phyloP scores from a whole-genome alignment of 768 basidiomycete species.

The Hydnomerulius pinastri region DNA sequence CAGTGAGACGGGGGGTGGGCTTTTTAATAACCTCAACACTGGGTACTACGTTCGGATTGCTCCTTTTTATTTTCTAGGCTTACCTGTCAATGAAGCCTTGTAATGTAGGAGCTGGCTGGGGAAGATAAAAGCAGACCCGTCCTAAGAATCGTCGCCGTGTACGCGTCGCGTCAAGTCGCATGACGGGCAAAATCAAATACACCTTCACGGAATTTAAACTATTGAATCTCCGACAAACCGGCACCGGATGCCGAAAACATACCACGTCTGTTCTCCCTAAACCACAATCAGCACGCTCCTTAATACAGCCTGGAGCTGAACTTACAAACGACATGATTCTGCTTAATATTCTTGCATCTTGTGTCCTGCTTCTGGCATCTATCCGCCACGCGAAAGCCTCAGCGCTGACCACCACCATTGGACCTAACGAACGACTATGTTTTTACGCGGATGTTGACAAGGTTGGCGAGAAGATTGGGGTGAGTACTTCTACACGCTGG shows the following conservation, averaged over 20 bases:
- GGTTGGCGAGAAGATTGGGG: constrained; percentile 88
- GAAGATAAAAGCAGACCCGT: not conserved
- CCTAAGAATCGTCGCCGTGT: not conserved
- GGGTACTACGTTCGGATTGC: not conserved
- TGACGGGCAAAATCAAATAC: not conserved
- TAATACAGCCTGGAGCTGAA: not conserved
- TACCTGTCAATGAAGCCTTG: constrained; percentile 21
- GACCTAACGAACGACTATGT: constrained; percentile 81
- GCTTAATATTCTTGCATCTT: constrained; percentile 18
- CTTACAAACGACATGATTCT: constrained; percentile 20
- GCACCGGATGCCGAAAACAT: constrained; percentile 24
- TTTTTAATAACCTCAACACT: not conserved
- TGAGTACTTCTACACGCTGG: constrained; percentile 38
- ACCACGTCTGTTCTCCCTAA: not conserved
- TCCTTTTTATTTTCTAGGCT: not conserved
- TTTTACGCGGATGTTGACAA: constrained; percentile 98
- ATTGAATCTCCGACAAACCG: constrained; percentile 15
- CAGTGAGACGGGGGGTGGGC: not conserved
- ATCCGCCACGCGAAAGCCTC: constrained; percentile 48
- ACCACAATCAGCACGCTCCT: too few species aligned
- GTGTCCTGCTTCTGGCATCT: constrained; percentile 30
- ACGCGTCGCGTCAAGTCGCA: too few species aligned
- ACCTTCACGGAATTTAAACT: constrained; percentile 1
- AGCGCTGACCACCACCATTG: constrained; percentile 78
- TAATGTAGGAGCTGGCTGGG: not conserved